A percentile compares a stretch with the other conserved stretches of the same genome.
Conservation (phyloP, 306 rosid genomes). For the Hylodesmum podocarpum region DNA sequence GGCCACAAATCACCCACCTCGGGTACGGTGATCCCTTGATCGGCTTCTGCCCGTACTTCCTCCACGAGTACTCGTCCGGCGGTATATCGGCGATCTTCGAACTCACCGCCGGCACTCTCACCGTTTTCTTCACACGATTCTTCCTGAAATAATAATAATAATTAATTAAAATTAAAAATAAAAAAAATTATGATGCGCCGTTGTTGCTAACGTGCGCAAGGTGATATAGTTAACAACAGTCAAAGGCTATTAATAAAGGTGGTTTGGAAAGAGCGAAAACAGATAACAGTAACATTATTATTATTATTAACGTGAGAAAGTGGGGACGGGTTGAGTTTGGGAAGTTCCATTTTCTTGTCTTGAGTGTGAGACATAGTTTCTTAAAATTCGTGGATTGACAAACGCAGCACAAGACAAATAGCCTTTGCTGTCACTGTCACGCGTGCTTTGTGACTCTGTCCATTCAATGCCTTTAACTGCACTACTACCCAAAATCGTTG, state of each 20-base stretch:
- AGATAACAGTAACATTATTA: background rate
- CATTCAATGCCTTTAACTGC: constrained; percentile 18
- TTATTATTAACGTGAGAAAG: constrained; percentile 3
- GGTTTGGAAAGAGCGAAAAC: background rate
- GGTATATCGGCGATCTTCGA: constrained; percentile 86
- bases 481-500: constrained; percentile 43
- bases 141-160: constrained; percentile 46
- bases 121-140: constrained; percentile 69
- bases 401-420: background rate
- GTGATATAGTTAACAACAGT: constrained; percentile 29
- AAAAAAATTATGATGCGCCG: background rate
- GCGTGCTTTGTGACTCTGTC: constrained; percentile 36
- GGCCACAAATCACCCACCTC: constrained; percentile 42
- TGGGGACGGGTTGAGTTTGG: background rate
- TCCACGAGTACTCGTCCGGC: constrained; percentile 90
- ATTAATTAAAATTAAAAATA: background rate
- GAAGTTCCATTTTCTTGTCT: background rate
- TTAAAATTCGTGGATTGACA: background rate
- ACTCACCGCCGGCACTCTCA: constrained; percentile 82
- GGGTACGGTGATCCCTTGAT: constrained; percentile 93
- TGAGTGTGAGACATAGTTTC: background rate
- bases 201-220: background rate
- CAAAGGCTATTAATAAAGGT: background rate
- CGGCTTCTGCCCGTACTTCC: constrained; percentile 95
- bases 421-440: constrained; percentile 38